Base-by-base conservation (phyloP, 2,329 filamentous ascomycete species). In the Aspergillus persii region DNA sequence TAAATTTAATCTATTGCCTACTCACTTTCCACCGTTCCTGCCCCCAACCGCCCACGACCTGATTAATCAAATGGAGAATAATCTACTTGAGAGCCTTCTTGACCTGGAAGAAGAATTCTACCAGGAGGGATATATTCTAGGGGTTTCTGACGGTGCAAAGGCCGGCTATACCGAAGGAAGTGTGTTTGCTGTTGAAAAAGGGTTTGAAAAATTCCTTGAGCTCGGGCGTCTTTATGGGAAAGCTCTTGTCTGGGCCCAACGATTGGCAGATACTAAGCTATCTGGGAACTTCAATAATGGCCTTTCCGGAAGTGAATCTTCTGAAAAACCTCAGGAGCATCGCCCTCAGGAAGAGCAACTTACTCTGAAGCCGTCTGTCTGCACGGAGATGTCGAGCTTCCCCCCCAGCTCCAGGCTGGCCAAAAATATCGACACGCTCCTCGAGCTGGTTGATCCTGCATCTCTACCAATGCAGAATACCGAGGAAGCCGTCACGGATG, bases 141-240 rank as follows among this genome's bases (percentile, higher is more conserved):
- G 95, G 48, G 75, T 86, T 51, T 78, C 82, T 46, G 94, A 96
- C 76, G 95, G 95, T 60, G 80, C 86, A 46, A 83, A 84, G 60
- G 89, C 91, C 33, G 95, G 95, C 44, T 87, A 88, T 59, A 86
- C 91, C 64, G 95, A 99, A 81, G 95, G 95, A 61, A 90, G 92
- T 54, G 86, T 92, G 23, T 92, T 98, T 71, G 95, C 94, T 0
- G 85, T 98, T 47, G 90, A 96, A 73, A 95, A 93, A 64, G 94
- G 93, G 0, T 98, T 95, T 68, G 91, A 96, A 68, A 98, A 96
- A 77, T 97, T 96, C 70, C 72, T 90, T 47, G 88, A 92, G 62
- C 85, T 92, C 74, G 94, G 94, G 2, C 83, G 84, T 59, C 77
- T 98, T 33, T 89, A 94, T 67, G 91, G 92, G 49, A 88, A 87